A percentile compares a stretch with the other conserved stretches of the same genome.
phyloP scores from a whole-genome alignment of 306 rosid species.

The Acacia acuminata region DNA sequence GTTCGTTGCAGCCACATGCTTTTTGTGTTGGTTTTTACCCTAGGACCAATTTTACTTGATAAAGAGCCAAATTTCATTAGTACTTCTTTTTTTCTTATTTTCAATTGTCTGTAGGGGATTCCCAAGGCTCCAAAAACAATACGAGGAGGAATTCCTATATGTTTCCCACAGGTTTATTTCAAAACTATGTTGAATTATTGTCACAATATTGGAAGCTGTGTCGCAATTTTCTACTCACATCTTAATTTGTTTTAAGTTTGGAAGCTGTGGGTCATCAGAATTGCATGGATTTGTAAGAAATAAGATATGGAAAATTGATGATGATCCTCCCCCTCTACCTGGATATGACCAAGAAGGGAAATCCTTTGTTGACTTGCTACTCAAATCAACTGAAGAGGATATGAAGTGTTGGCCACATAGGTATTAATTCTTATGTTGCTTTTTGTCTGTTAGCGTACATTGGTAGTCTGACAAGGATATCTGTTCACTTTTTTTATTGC shows the following conservation, averaged over 20 bases:
- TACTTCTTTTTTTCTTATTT: constrained; percentile 14
- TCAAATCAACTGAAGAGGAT: constrained; percentile 84
- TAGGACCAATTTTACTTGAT: background rate
- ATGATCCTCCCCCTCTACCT: constrained; percentile 63
- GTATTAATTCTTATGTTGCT: constrained; percentile 11
- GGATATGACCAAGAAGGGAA: constrained; percentile 55
- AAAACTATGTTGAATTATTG: constrained; percentile 8
- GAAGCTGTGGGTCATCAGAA: constrained; percentile 79
- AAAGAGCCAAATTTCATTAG: constrained; percentile 24
- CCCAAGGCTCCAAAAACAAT: constrained; percentile 73
- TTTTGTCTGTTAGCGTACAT: background rate
- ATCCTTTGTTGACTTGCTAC: constrained; percentile 72
- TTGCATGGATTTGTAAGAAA: constrained; percentile 90
- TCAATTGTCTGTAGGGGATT: constrained; percentile 52
- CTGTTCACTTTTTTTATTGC: background rate
- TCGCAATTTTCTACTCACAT: constrained; percentile 22
- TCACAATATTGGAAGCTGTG: background rate
- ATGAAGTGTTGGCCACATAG: constrained; percentile 78
- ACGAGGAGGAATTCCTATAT: constrained; percentile 88
- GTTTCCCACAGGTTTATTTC: constrained; percentile 83
- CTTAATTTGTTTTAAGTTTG: constrained; percentile 61
- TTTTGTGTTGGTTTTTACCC: background rate
- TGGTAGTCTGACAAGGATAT: background rate
- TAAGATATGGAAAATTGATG: constrained; percentile 80
- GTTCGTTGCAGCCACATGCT: background rate